These are phyloP conservation scores for Auxenochlorella pyrenoidosa DNA, from an alignment of 139 green algal genomes.

Conservation along the genomic window DNA sequence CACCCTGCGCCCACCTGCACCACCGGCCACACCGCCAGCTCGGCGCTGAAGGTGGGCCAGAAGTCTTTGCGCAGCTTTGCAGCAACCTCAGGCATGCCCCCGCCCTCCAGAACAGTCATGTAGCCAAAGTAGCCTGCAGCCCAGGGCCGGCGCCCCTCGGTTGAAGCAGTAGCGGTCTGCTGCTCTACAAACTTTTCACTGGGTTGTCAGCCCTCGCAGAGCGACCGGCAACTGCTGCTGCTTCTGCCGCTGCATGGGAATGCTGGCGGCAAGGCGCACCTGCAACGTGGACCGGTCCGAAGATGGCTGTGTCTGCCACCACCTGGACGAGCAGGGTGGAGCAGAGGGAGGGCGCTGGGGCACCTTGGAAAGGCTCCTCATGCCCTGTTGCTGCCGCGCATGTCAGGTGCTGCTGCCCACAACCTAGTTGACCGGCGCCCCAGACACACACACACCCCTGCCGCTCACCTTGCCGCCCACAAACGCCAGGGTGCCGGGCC, in stretches of 20 bases:
- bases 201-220: too few relatives aligned
- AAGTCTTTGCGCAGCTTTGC: conserved; percentile 51
- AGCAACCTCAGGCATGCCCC: background rate
- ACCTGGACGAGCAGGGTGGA: conserved; percentile 19
- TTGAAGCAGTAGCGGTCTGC: too few relatives aligned
- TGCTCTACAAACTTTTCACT: too few relatives aligned
- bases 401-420: too few relatives aligned
- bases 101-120: conserved; percentile 35
- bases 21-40: conserved; percentile 43
- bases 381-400: too few relatives aligned
- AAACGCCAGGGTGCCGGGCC: conserved; percentile 27
- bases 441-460: too few relatives aligned
- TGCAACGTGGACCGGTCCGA: conserved; percentile 39
- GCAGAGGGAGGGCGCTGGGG: too few relatives aligned
- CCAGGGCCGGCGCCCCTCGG: background rate
- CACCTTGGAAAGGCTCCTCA: too few relatives aligned
- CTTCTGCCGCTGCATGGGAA: too few relatives aligned
- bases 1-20: conserved; percentile 10
- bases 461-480: conserved; percentile 22
- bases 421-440: too few relatives aligned
- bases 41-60: conserved; percentile 41
- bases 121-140: conserved; percentile 41
- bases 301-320: conserved; percentile 43
- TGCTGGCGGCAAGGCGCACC: background rate
- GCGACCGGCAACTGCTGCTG: too few relatives aligned